A percentile compares a stretch with the other conserved stretches of the same genome.
Conservation (phyloP, 768 basidiomycete genomes). For the Pulveroboletus ravenelii region DNA sequence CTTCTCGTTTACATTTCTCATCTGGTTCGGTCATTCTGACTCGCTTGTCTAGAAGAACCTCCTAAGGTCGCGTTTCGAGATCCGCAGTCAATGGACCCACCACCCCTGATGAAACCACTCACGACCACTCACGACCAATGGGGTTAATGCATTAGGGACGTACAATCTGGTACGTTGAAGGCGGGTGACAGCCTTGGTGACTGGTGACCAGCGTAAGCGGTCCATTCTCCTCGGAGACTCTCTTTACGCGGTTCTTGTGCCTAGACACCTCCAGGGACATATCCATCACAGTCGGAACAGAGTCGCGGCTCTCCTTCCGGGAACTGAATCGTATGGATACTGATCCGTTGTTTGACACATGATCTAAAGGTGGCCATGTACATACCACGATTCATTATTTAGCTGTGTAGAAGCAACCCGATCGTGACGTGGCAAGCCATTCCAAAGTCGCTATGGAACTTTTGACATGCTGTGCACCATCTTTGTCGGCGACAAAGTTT, state of each 20-base stretch:
- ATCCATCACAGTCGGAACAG: conserved; percentile 3
- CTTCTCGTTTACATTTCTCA: too few relatives aligned
- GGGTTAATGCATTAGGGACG: background rate
- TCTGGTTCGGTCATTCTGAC: too few relatives aligned
- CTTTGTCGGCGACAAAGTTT: background rate
- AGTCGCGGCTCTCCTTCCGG: background rate
- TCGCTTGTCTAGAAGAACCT: too few relatives aligned
- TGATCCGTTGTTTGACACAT: background rate
- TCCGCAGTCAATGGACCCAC: too few relatives aligned
- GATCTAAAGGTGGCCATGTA: background rate
- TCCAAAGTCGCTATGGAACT: background rate
- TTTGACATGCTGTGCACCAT: background rate
- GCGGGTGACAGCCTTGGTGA: background rate
- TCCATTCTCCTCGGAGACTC: background rate
- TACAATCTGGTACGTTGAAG: background rate
- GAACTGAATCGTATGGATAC: background rate
- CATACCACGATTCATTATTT: background rate
- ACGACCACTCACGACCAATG: too few relatives aligned
- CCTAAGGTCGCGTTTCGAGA: too few relatives aligned
- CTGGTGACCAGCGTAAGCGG: background rate
- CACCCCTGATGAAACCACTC: too few relatives aligned
- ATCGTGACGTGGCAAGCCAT: background rate
- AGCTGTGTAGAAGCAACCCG: background rate
- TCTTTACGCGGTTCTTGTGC: background rate
- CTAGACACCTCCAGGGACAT: conserved; percentile 5